A percentile compares a stretch with the other conserved stretches of the same genome.
phyloP scores from a whole-genome alignment of 2,329 filamentous ascomycete genomes.

The Exophiala sideris region DNA sequence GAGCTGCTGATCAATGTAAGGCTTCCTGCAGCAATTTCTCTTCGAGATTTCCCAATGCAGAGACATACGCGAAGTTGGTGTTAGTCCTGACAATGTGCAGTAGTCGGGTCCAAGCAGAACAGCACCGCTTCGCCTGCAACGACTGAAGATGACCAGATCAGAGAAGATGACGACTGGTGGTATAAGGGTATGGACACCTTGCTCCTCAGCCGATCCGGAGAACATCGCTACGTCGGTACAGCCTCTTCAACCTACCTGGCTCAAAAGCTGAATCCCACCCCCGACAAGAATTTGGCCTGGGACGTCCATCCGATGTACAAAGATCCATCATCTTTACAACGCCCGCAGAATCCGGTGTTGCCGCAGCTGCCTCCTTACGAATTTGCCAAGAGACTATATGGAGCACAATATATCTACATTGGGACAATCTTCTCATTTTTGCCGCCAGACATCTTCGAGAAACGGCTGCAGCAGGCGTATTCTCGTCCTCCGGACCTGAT shows the following conservation, averaged over 20 bases:
- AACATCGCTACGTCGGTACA: slow-evolving; percentile 37
- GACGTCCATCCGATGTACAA: slow-evolving; percentile 37
- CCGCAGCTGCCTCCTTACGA: slow-evolving; percentile 49
- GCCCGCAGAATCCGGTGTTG: slow-evolving; percentile 28
- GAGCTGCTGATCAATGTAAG: slow-evolving; percentile 24
- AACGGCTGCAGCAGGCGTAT: slow-evolving; percentile 45
- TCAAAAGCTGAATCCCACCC: slow-evolving; percentile 34
- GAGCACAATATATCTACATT: slow-evolving; percentile 55
- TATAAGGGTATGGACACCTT: slow-evolving; percentile 37
- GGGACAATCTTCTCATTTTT: slow-evolving; percentile 57
- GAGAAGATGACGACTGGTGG: slow-evolving; percentile 40
- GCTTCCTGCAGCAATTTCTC: background rate
- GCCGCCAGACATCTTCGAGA: slow-evolving; percentile 47
- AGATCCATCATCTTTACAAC: slow-evolving; percentile 34
- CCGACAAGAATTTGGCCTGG: slow-evolving; percentile 35
- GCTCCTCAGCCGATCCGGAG: slow-evolving; percentile 36
- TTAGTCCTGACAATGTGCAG: slow-evolving; percentile 1
- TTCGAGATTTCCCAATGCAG: background rate
- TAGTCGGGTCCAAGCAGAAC: slow-evolving; percentile 7
- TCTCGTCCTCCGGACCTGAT: slow-evolving; percentile 40
- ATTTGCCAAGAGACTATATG: slow-evolving; percentile 50
- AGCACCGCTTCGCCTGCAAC: slow-evolving; percentile 18
- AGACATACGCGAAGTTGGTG: background rate
- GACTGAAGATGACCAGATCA: slow-evolving; percentile 26
- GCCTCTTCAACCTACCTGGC: slow-evolving; percentile 37